These are phyloP conservation scores for Trichoderma sp. DNA, from an alignment of 2,329 filamentous ascomycete species.

Conservation along the genomic window DNA sequence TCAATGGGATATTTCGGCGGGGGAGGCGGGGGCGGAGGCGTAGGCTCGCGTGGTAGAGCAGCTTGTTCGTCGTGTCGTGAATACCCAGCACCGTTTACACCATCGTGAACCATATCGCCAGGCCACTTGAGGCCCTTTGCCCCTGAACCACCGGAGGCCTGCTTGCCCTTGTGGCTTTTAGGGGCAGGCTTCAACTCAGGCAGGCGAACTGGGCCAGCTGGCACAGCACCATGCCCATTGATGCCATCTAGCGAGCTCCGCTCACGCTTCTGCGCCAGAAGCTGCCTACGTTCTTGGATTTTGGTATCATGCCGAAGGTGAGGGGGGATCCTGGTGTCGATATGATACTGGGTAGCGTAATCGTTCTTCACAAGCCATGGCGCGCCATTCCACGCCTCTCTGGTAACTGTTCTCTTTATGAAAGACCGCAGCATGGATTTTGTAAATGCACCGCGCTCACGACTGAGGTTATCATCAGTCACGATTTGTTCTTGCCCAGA, in stretches of 20 bases:
- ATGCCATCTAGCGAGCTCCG: conserved; percentile 47
- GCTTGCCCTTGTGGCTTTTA: conserved; percentile 69
- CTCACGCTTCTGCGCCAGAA: conserved; percentile 67
- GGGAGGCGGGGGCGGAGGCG: conserved; percentile 67
- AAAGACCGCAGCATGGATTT: conserved; percentile 93
- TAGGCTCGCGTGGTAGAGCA: conserved; percentile 42
- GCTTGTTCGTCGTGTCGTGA: conserved; percentile 47
- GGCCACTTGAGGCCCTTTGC: conserved; percentile 52
- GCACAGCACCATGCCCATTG: conserved; percentile 45
- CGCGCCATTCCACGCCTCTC: conserved; percentile 93
- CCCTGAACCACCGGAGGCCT: conserved; percentile 38
- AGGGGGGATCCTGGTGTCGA: conserved; percentile 82
- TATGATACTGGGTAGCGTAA: conserved; percentile 80
- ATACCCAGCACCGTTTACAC: conserved; percentile 54
- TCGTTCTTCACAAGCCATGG: conserved; percentile 93
- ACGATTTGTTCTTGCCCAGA: conserved; percentile 75
- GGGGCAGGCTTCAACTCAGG: conserved; percentile 74
- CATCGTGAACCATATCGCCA: conserved; percentile 37
- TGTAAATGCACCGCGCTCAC: conserved; percentile 90
- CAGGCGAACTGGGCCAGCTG: conserved; percentile 59
- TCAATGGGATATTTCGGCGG: conserved; percentile 94
- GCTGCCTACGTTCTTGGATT: conserved; percentile 74
- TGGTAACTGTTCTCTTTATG: conserved; percentile 89
- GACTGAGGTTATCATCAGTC: conserved; percentile 78
- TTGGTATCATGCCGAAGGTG: conserved; percentile 83